Percentiles rank a stretch among this genome's conserved stretches.
Evolutionary conservation across 1,139 yeast species (phyloP).

Genomic region (Pichia sp.): DNA sequence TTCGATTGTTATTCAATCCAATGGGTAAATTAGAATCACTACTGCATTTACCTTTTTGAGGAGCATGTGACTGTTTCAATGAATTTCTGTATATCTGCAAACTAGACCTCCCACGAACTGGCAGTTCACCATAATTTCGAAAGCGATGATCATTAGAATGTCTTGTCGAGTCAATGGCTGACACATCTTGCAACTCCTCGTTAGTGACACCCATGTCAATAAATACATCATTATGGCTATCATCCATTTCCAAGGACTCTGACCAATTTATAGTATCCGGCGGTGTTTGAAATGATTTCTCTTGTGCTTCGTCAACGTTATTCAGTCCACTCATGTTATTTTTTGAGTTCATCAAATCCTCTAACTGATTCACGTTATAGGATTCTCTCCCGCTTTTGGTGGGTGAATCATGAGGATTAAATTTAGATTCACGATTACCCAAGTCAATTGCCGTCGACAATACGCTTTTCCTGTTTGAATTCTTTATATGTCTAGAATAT

Average conservation of each 20-base stretch:
- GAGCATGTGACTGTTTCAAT: background rate
- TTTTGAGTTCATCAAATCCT: slow-evolving; percentile 5
- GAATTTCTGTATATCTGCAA: slow-evolving; percentile 4
- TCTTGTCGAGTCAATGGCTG: background rate
- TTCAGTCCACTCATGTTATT: slow-evolving; percentile 1
- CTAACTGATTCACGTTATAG: slow-evolving; percentile 10
- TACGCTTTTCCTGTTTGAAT: slow-evolving; percentile 23
- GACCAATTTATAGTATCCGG: slow-evolving; percentile 35
- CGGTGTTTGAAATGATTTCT: slow-evolving; percentile 29
- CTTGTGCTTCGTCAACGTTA: slow-evolving; percentile 15
- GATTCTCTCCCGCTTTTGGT: slow-evolving; percentile 12
- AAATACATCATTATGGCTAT: slow-evolving; percentile 13
- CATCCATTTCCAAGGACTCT: slow-evolving; percentile 22
- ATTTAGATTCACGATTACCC: slow-evolving; percentile 15
- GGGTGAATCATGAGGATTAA: slow-evolving; percentile 23
- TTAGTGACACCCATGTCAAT: slow-evolving; percentile 15
- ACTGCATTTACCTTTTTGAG: slow-evolving; percentile 7
- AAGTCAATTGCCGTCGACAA: slow-evolving; percentile 21
- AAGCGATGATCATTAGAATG: background rate
- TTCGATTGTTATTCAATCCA: background rate
- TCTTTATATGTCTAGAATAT: slow-evolving; percentile 22
- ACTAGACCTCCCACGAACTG: slow-evolving; percentile 6
- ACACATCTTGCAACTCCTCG: slow-evolving; percentile 12
- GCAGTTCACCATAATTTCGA: background rate
- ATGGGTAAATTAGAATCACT: slow-evolving; percentile 11